Percentiles rank a stretch among this genome's conserved stretches.
Evolutionary conservation across 345 rosid species (phyloP).

Genomic region (Reutealis trisperma): DNA sequence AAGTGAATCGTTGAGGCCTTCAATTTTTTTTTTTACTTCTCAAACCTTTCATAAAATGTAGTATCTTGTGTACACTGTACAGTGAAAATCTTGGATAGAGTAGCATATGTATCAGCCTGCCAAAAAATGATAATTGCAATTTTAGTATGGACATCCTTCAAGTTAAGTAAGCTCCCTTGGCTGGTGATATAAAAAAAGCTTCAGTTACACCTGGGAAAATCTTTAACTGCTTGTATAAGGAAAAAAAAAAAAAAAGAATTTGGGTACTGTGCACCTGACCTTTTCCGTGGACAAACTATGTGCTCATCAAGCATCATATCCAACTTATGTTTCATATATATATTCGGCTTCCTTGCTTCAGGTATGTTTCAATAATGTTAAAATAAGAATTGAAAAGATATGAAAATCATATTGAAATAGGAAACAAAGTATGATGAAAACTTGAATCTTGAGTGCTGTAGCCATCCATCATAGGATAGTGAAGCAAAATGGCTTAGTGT

Average conservation of each 20-base stretch:
- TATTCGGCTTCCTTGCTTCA: background rate
- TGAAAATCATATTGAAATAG: background rate
- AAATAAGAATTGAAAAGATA: background rate
- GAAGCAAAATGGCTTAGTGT: background rate
- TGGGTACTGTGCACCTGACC: background rate
- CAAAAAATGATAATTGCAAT: background rate
- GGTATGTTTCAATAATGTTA: background rate
- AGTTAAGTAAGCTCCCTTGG: background rate
- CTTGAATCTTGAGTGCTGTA: background rate
- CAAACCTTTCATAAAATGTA: background rate
- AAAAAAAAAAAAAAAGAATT: background rate
- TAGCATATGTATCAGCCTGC: background rate
- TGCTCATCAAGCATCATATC: background rate
- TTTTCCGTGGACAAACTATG: background rate
- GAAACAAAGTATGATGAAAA: background rate
- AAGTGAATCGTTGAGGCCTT: background rate
- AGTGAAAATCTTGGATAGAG: background rate
- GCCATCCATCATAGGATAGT: background rate
- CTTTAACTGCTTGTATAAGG: background rate
- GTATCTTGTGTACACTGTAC: background rate
- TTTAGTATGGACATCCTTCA: background rate
- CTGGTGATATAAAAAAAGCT: background rate
- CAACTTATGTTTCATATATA: background rate
- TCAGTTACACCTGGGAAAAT: background rate
- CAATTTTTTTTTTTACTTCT: background rate